Evolutionary conservation across 2,329 filamentous ascomycete species (phyloP), one percentile per base, ranked within the genome.

Genomic region (Calonectria multiphialidica): DNA sequence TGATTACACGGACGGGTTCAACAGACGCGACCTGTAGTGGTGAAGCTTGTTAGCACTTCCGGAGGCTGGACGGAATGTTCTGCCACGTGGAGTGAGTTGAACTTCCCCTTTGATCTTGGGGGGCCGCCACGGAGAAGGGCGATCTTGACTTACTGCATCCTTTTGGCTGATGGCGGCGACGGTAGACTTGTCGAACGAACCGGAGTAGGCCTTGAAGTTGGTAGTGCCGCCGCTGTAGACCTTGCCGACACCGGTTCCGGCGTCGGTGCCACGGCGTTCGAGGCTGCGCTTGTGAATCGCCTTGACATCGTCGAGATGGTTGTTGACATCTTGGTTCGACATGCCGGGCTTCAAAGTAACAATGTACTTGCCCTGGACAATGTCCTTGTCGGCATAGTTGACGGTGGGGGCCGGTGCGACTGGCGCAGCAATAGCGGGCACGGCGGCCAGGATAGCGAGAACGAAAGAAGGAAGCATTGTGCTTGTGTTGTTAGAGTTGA

Each of bases 361-460:
- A 69, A 88, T 88, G 77, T 87, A 88, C 74, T 83, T 86, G 74
- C 81, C 82, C 59, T 83, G 76, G 47, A 85, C 73, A 44, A 83
- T 72, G 65, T 77, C 76, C 3, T 59, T 50, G 35, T 71, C 69
- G 30, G 57, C 18, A 15, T 33, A 55, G 42, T 28, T 40, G 35
- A 72, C 37, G 40, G 63, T 35, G 55, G 68, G 37, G 15, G 68
- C 37, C n/a, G 71, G 71, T 21, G 66, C 74, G 23, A 69, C 72
- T 8, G 78, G 53, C n/a, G 67, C 62, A 55, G 62, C 45, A 13
- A 59, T 33, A 3, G 53, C 35, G 21, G 53, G 53, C 33, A 40
- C 33, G 5, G 64, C 72, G 40, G 77, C 76, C 35, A 78, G 70
- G 30, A 78, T 59, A 30, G 70, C 30, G 10, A 79, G 37, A 44